phyloP scores from a whole-genome alignment of 2,329 filamentous ascomycete species.

The Diplodia intermedia region DNA sequence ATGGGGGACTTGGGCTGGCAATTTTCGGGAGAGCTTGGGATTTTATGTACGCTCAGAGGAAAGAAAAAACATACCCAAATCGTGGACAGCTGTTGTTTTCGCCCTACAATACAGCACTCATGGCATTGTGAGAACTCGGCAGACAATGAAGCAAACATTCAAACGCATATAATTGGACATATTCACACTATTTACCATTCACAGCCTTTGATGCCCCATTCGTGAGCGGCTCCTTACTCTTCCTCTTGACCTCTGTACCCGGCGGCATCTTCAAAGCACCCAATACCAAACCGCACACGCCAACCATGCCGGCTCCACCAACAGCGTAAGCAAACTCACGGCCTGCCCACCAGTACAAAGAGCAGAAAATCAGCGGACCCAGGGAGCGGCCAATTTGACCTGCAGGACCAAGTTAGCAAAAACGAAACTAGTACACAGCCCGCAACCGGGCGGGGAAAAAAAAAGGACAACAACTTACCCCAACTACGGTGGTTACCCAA shows the following conservation, averaged over 20 bases:
- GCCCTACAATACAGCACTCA: neutral
- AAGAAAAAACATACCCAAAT: slow-evolving; percentile 5
- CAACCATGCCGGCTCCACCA: slow-evolving; percentile 80
- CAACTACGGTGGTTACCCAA: slow-evolving; percentile 80
- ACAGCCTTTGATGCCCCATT: neutral
- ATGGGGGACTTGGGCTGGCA: slow-evolving; percentile 13
- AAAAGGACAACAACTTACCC: slow-evolving; percentile 44
- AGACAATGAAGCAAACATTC: neutral
- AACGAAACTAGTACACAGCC: neutral
- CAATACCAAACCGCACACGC: slow-evolving; percentile 75
- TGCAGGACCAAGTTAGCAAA: slow-evolving; percentile 43
- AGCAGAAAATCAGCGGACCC: slow-evolving; percentile 89
- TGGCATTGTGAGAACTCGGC: neutral
- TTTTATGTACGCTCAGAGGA: neutral
- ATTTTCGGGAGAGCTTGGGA: slow-evolving; percentile 3
- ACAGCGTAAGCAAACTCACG: slow-evolving; percentile 82
- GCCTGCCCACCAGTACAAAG: slow-evolving; percentile 98
- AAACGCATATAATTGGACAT: neutral
- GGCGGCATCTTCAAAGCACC: slow-evolving; percentile 71
- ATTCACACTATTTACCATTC: slow-evolving; percentile 12
- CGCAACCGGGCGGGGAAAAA: neutral
- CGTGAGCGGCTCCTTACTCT: slow-evolving; percentile 13
- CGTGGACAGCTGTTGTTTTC: neutral
- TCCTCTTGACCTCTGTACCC: slow-evolving; percentile 42
- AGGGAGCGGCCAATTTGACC: slow-evolving; percentile 88